Evolutionary conservation across 768 basidiomycete genomes (phyloP).

Genomic region (Amanita muscaria): DNA sequence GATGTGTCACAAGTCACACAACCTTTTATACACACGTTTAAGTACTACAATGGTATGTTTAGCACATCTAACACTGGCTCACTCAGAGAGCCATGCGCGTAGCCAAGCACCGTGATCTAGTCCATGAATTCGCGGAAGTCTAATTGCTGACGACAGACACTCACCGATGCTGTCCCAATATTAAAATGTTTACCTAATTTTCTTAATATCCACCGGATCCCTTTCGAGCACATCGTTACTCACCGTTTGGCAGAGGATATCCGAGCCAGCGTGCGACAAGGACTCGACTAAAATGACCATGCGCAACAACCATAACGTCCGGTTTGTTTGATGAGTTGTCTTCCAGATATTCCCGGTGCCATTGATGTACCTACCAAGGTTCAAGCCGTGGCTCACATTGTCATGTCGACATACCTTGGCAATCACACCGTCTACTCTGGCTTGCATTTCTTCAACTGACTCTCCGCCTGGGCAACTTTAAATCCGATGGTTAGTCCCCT

Average conservation of each 20-base stretch:
- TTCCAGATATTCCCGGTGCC: conserved; percentile 64
- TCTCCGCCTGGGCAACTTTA: conserved; percentile 83
- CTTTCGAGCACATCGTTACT: conserved; percentile 6
- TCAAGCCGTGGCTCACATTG: neutral
- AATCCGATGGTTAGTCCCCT: conserved; percentile 3
- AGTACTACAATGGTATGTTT: conserved; percentile 47
- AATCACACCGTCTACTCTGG: conserved; percentile 71
- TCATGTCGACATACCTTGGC: conserved; percentile 38
- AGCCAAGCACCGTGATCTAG: conserved; percentile 72
- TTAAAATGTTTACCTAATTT: conserved; percentile 4
- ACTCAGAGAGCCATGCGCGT: conserved; percentile 71
- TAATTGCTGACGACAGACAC: conserved; percentile 23
- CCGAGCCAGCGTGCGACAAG: conserved; percentile 79
- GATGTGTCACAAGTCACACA: conserved; percentile 6
- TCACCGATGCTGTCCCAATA: conserved; percentile 80
- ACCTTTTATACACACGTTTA: neutral
- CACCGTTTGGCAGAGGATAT: conserved; percentile 53
- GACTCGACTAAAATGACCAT: conserved; percentile 75
- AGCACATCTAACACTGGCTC: conserved; percentile 74
- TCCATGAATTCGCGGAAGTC: neutral
- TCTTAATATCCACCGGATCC: neutral
- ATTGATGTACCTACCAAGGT: conserved; percentile 50
- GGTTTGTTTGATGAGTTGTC: conserved; percentile 49
- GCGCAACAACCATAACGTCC: conserved; percentile 85
- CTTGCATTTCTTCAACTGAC: conserved; percentile 68